Base-by-base conservation (phyloP, 257 asterid genomes). In the Nicotiana obtusifolia region DNA sequence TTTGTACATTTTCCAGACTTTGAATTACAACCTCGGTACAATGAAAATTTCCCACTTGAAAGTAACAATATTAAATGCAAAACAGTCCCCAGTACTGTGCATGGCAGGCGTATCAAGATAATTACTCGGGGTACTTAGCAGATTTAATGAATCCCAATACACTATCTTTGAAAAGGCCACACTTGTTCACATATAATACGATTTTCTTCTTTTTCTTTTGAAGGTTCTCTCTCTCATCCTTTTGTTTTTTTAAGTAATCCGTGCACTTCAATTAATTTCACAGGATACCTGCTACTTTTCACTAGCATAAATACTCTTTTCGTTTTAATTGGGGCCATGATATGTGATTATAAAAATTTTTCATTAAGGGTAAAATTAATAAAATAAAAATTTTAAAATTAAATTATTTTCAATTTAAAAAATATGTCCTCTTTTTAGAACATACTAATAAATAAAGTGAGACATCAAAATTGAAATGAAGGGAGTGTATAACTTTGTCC, bases 131-230 rank as follows among this genome's bases (percentile, higher is more conserved):
- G n/a, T 33, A 67, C 54, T 35, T 17, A 35, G 37, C 77, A 49
- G 26, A 49, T 75, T 73, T 75, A 24, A 75, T 26, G 80, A 75
- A 75, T 75, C 80, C 80, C 80, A 75, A 75, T 75, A 62, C 49
- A 24, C 41, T 5, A 11, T 71, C 80, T 75, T 16, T 49, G 4
- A 8, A 75, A 75, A 75, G 80, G 62, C 62, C 24, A 49, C 26
- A 49, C 17, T 49, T 49, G 80, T 75, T 73, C 62, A 73, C 62
- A 73, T 49, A 7, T 24, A 75, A 24, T 47, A 31, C 24, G 13
- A 14, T 73, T 44, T 68, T n/a, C 13, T 5, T 4, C 2, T 35
- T 37, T 68, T 69, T 69, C 10, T 71, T 14, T 73, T 22, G 37
- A 3, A 41, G 14, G 22, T 71, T 49, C 28, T 49, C 16, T 49